A percentile compares a stretch with the other conserved stretches of the same genome.
Conservation (phyloP, 2,329 filamentous ascomycete species). For the Neofusicoccum laricinum region DNA sequence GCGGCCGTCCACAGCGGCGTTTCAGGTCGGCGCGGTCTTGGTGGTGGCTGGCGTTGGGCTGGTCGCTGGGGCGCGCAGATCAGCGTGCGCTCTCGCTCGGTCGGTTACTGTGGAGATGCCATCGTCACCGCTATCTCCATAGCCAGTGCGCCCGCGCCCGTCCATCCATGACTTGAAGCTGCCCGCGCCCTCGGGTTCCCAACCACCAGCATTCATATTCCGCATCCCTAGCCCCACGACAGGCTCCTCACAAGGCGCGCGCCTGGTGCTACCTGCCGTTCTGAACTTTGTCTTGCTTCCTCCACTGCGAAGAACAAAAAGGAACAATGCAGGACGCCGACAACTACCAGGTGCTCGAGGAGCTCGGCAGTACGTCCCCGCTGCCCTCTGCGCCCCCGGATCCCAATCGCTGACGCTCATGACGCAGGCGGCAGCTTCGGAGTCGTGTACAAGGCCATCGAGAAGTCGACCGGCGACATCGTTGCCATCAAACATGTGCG, state of each 20-base stretch:
- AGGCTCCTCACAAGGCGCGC: neutral
- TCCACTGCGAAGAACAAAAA: neutral
- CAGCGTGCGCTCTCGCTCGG: conserved; percentile 10
- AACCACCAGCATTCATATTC: conserved; percentile 14
- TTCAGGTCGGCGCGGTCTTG: neutral
- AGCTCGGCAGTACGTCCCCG: conserved; percentile 76
- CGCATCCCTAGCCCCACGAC: conserved; percentile 5
- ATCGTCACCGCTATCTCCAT: conserved; percentile 15
- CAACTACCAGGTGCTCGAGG: conserved; percentile 92
- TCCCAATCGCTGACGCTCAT: neutral
- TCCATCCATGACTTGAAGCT: neutral
- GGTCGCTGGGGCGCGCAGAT: conserved; percentile 1
- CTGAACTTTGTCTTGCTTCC: conserved; percentile 3
- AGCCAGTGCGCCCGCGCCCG: neutral
- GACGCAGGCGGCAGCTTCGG: conserved; percentile 84
- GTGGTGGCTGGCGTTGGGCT: conserved; percentile 15
- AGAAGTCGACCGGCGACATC: conserved; percentile 83
- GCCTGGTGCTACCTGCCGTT: neutral
- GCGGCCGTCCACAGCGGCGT: neutral
- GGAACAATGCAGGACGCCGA: conserved; percentile 59
- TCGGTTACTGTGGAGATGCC: conserved; percentile 15
- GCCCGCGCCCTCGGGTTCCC: neutral
- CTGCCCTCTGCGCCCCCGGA: neutral
- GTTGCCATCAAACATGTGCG: conserved; percentile 95
- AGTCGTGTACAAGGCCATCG: conserved; percentile 94